Base-by-base conservation (phyloP, 768 basidiomycete species). In the Steccherinum ochraceum region DNA sequence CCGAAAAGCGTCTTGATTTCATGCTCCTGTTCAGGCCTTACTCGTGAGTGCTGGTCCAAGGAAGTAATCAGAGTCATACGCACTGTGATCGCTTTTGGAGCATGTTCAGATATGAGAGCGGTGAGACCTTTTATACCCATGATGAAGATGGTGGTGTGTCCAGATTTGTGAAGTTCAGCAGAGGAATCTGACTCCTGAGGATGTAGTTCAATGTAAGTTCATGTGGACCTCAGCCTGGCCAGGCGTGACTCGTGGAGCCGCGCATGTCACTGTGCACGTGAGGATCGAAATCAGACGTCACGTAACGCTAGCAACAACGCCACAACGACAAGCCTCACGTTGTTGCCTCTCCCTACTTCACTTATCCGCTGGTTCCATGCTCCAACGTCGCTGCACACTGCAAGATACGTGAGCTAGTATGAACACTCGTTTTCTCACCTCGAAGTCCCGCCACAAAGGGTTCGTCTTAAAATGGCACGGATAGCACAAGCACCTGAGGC, bases 51-150 rank as follows among this genome's bases (percentile, higher is more conserved):
- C 48, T 43, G 19, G 41, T 23, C 41, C 18, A 12, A 27, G 11
- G 19, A 11, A 19, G 43, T 7, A n/a, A 20, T 7, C 12, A 12
- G 20, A 39, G 35, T 3, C 40, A 45, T 46, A 46, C 62, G 39
- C 42, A 72, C 72, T 49, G 66, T 79, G 60, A 96, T 92, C 7
- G 89, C 75, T 46, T 76, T 81, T 1, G 96, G 96, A 4, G 96
- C 92, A 68, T 95, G 83, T 63, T 97, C 88, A 5, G 83, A 84
- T 54, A 99, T 76, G 19, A 99, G 77, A 10, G 79, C 86, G 12
- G 94, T 97, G 25, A 99, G 77, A 21, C 96, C 93, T 72, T 96
- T 96, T 73, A 96, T 95, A 73, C 93, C 93, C 89, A 91, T 93
- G 4, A n/a, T 46, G 18, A 2, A 39, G 21, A 41, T 11, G 16